Base-by-base conservation (phyloP, 1,139 yeast species). In the Meyerozyma sp. region DNA sequence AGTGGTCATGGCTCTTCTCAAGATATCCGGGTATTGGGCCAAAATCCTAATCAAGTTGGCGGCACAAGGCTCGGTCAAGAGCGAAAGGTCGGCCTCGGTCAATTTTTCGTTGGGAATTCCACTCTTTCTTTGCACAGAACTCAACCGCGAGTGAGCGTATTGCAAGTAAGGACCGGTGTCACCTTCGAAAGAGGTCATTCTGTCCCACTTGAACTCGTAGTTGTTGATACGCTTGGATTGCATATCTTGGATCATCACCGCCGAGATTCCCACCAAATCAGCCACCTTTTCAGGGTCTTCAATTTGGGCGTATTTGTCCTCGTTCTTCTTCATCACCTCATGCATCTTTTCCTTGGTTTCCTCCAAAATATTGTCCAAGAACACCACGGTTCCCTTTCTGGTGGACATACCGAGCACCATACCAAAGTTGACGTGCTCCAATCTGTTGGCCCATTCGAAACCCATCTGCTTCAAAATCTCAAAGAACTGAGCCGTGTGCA, bases 401-500 rank as follows among this genome's bases (percentile, higher is more conserved):
- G 98, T 93, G 30, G 96, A 86, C 99, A 94, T 94, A 57, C 99
- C 98, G 62, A 82, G 87, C 44, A 94, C 98, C 95, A 94, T 85
- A 67, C 99, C 99, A 58, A 90, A 94, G 70, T 87, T 93, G 57
- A 94, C 80, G 65, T 90, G 98, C 55, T 76, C 77, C 58, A 93
- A 73, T 46, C 75, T 76, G 53, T 79, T 72, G 40, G 96, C 91
- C 96, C 97, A 94, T 49, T 81, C 85, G 62, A 77, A 82, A 36
- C 90, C 98, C 86, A 93, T 81, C 66, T 88, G 90, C 58, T 93
- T 94, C 61, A 93, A 75, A 55, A 91, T 89, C 70, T 93, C 96
- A 67, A 93, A 93, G 65, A 94, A 88, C 70, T 93, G 99, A 43
- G 94, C 93, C 51, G 81, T 75, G 62, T 93, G 98, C 57, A 94